phyloP scores from a whole-genome alignment of 169 alveolate genomes.

The Plasmodium vinckei region DNA sequence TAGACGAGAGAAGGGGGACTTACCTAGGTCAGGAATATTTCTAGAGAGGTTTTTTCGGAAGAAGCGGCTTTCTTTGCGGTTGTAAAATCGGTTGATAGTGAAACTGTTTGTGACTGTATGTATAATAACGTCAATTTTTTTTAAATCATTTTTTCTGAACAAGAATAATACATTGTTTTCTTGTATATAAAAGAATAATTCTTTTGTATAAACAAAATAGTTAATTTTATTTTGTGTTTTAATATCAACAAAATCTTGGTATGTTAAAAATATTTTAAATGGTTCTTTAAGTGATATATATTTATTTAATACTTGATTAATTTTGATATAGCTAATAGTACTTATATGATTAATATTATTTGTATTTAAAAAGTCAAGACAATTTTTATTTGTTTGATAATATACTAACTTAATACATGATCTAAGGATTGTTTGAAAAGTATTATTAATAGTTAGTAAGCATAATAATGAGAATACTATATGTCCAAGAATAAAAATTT shows the following conservation, averaged over 20 bases:
- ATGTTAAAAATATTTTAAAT: conserved; percentile 32
- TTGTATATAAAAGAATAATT: conserved; percentile 45
- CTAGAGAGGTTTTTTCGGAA: conserved; percentile 15
- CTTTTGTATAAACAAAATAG: conserved; percentile 65
- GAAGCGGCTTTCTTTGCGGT: background rate
- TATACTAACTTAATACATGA: conserved; percentile 39
- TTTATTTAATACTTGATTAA: conserved; percentile 35
- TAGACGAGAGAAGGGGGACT: background rate
- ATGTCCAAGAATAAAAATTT: conserved; percentile 50
- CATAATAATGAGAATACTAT: conserved; percentile 28
- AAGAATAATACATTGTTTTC: conserved; percentile 31
- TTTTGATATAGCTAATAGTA: conserved; percentile 38
- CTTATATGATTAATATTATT: conserved; percentile 32
- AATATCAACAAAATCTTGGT: conserved; percentile 29
- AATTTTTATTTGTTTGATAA: conserved; percentile 18
- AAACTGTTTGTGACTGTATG: conserved; percentile 43
- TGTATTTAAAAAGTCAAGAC: conserved; percentile 23
- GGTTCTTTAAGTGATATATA: conserved; percentile 47
- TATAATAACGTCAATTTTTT: conserved; percentile 37
- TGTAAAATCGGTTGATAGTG: conserved; percentile 18
- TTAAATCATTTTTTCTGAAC: conserved; percentile 40
- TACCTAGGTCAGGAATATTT: conserved; percentile 11
- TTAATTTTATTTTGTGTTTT: conserved; percentile 12
- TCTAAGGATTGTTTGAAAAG: conserved; percentile 4
- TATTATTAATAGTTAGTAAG: conserved; percentile 26